Conservation (phyloP, 2,329 filamentous ascomycete genomes). For the Moelleriella libera region DNA sequence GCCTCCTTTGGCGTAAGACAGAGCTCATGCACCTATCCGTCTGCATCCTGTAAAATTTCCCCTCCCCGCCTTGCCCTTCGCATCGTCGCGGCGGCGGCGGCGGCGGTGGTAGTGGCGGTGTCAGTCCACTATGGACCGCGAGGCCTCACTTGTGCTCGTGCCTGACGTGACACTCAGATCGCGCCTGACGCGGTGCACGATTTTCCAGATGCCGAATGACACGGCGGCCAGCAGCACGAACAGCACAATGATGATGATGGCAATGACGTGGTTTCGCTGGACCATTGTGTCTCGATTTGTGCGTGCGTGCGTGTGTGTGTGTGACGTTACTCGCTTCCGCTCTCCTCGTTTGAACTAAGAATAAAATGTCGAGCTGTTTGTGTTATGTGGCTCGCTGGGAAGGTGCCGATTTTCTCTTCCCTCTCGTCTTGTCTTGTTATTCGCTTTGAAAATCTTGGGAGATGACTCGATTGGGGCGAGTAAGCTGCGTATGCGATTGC, state of each 20-base stretch:
- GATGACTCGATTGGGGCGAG: too few relatives aligned
- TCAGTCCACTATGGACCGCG: conserved; percentile 12
- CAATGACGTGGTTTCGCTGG: conserved; percentile 54
- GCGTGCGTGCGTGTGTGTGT: too few relatives aligned
- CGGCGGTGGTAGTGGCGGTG: too few relatives aligned
- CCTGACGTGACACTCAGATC: conserved; percentile 25
- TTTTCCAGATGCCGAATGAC: conserved; percentile 48
- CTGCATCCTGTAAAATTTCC: too few relatives aligned
- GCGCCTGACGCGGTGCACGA: conserved; percentile 37
- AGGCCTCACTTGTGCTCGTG: conserved; percentile 12
- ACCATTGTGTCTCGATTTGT: conserved; percentile 10
- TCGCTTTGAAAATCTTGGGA: too few relatives aligned
- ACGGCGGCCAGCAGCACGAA: conserved; percentile 48
- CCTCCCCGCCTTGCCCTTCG: too few relatives aligned
- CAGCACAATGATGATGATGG: conserved; percentile 53
- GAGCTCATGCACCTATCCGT: too few relatives aligned
- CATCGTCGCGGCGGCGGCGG: too few relatives aligned
- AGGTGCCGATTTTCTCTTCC: not conserved
- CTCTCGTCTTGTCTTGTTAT: not conserved
- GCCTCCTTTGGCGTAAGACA: too few relatives aligned
- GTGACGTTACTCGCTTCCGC: too few relatives aligned
- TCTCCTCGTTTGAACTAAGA: too few relatives aligned
- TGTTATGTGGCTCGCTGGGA: not conserved
- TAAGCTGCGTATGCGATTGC: too few relatives aligned
- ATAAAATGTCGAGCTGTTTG: not conserved